phyloP scores from a whole-genome alignment of 1,284 basidiomycete species.

The Garcileccinum viscosum region DNA sequence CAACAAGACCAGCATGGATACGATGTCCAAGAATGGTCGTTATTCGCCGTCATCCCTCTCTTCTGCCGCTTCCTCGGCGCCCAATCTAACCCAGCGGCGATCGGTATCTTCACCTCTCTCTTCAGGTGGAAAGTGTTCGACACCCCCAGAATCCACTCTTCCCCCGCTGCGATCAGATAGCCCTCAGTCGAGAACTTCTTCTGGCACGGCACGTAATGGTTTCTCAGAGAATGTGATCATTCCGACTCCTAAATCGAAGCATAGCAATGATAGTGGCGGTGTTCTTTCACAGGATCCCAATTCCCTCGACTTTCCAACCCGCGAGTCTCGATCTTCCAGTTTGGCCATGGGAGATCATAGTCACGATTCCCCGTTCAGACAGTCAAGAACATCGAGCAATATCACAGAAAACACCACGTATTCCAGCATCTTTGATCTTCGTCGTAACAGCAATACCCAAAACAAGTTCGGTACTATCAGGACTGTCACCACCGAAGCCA shows the following conservation, averaged over 20 bases:
- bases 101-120: constrained; percentile 38
- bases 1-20: constrained; percentile 27
- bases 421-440: constrained; percentile 69
- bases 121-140: constrained; percentile 53
- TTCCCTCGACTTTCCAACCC: constrained; percentile 38
- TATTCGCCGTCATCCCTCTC: constrained; percentile 44
- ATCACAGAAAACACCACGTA: constrained; percentile 62
- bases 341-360: constrained; percentile 39
- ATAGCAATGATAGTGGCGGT: constrained; percentile 34
- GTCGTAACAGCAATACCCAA: constrained; percentile 48
- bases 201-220: constrained; percentile 37
- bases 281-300: constrained; percentile 34
- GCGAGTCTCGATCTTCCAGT: constrained; percentile 30
- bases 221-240: constrained; percentile 37
- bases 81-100: constrained; percentile 53
- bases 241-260: constrained; percentile 53
- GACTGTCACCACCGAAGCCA: constrained; percentile 78
- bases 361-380: constrained; percentile 50
- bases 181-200: constrained; percentile 45
- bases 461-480: constrained; percentile 79
- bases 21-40: constrained; percentile 28
- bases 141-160: constrained; percentile 56
- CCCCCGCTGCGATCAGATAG: constrained; percentile 62
- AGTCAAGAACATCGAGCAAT: constrained; percentile 57
- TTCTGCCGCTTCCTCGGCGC: constrained; percentile 63